Conservation (phyloP, 495 filamentous ascomycete genomes). For the Penicillium canariense region DNA sequence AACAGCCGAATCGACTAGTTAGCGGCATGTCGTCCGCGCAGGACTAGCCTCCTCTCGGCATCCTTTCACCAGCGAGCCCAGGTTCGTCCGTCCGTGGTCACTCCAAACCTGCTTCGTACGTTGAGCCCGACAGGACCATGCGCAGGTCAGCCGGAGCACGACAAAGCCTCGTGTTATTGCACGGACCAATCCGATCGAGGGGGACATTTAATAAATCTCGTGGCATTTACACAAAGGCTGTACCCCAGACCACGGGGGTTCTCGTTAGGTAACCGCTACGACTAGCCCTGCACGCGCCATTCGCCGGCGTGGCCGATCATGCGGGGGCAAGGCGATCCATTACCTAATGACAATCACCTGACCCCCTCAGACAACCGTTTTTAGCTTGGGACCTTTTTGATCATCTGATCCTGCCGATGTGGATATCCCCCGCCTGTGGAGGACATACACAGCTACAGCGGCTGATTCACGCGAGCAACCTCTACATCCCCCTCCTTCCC, state of each 20-base stretch:
- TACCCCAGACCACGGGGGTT: constrained; percentile 24
- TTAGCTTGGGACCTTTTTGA: no score
- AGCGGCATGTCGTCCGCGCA: not conserved
- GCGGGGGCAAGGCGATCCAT: constrained; percentile 22
- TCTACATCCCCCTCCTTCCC: not conserved
- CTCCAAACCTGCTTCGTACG: no score
- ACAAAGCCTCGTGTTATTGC: not conserved
- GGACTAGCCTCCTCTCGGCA: not conserved
- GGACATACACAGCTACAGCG: not conserved
- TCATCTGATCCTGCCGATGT: not conserved
- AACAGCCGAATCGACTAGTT: not conserved
- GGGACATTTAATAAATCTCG: not conserved
- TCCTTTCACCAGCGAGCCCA: not conserved
- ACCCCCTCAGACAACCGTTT: constrained; percentile 3
- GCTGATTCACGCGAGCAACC: no score
- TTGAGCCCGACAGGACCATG: constrained; percentile 6
- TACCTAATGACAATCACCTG: constrained; percentile 32
- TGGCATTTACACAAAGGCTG: not conserved
- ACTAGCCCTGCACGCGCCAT: constrained; percentile 7
- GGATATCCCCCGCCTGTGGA: not conserved
- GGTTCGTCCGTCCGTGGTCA: no score
- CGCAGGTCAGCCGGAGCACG: constrained; percentile 18
- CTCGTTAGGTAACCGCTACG: constrained; percentile 24
- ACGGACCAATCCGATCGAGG: not conserved
- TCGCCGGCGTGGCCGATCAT: constrained; percentile 19